A percentile compares a stretch with the other conserved stretches of the same genome.
Conservation (phyloP, 108 stramenopile genomes). For the Parmales sp. region DNA sequence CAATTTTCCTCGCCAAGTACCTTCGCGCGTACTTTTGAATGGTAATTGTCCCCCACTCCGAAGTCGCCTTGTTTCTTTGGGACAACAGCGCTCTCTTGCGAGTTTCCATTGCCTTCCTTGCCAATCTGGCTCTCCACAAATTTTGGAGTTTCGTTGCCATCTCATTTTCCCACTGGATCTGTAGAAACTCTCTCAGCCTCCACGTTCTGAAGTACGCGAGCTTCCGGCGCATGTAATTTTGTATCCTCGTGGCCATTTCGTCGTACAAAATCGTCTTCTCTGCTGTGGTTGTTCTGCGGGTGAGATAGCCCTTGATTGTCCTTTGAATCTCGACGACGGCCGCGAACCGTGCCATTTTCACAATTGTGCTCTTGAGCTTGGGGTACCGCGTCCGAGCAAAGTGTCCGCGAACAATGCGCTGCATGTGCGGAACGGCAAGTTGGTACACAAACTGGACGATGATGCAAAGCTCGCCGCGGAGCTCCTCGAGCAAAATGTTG, state of each 20-base stretch:
- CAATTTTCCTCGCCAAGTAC: conserved; percentile 8
- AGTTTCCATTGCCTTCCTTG: not conserved
- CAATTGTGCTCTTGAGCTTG: not conserved
- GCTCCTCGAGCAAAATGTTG: not conserved
- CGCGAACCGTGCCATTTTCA: not conserved
- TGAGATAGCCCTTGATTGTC: not conserved
- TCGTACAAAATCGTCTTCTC: not conserved
- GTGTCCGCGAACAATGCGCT: conserved; percentile 19
- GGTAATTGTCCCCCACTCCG: conserved; percentile 13
- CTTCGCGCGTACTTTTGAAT: conserved; percentile 25
- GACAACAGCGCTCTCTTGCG: not conserved
- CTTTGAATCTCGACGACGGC: conserved; percentile 2
- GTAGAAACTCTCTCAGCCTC: not conserved
- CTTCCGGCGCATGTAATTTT: not conserved
- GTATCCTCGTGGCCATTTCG: not conserved
- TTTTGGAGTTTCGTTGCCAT: not conserved
- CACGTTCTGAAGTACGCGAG: not conserved
- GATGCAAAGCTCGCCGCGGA: conserved; percentile 15
- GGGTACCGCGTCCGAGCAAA: not conserved
- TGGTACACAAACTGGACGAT: conserved; percentile 24
- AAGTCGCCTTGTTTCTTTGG: not conserved
- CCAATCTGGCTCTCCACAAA: not conserved
- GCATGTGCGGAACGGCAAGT: conserved; percentile 24
- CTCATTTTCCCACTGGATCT: not conserved
- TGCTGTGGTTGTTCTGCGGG: not conserved